Conservation (phyloP, 164 flowering plant species). For the Houttuynia cordata region DNA sequence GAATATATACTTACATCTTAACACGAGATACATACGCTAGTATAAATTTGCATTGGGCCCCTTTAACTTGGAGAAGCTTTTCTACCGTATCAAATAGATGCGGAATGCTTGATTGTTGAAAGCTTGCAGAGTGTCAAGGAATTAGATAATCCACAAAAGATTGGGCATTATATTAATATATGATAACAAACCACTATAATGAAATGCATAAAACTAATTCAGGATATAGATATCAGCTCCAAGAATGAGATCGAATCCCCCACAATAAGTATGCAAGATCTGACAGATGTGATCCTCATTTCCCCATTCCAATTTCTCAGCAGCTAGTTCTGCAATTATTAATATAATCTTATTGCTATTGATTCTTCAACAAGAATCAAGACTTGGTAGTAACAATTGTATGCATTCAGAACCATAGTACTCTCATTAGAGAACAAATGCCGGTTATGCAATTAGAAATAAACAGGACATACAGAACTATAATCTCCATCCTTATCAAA, state of each 20-base stretch:
- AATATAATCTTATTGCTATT: too few species aligned
- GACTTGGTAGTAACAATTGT: too few species aligned
- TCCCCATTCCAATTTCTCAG: conserved; percentile 93
- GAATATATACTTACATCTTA: conserved; percentile 37
- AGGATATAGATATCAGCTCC: conserved; percentile 99
- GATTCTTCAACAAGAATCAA: not conserved
- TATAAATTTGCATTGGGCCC: conserved; percentile 49
- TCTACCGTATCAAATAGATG: conserved; percentile 66
- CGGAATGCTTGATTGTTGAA: conserved; percentile 77
- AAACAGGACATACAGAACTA: too few species aligned
- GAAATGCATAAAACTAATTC: not conserved
- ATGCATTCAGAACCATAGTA: too few species aligned
- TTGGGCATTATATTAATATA: not conserved
- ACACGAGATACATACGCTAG: conserved; percentile 78
- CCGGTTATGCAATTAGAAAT: not conserved
- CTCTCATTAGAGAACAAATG: not conserved
- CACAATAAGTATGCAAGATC: conserved; percentile 33
- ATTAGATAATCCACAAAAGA: not conserved
- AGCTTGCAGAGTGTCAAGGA: conserved; percentile 66
- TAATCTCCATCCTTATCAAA: not conserved
- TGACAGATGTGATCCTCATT: conserved; percentile 40
- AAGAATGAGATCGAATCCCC: conserved; percentile 85
- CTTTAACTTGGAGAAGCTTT: conserved; percentile 32
- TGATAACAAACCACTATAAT: not conserved
- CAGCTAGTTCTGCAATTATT: conserved; percentile 30